Evolutionary conservation across 495 filamentous ascomycete species (phyloP), one percentile per base, ranked within the genome.

Genomic region (Podospora appendiculata): DNA sequence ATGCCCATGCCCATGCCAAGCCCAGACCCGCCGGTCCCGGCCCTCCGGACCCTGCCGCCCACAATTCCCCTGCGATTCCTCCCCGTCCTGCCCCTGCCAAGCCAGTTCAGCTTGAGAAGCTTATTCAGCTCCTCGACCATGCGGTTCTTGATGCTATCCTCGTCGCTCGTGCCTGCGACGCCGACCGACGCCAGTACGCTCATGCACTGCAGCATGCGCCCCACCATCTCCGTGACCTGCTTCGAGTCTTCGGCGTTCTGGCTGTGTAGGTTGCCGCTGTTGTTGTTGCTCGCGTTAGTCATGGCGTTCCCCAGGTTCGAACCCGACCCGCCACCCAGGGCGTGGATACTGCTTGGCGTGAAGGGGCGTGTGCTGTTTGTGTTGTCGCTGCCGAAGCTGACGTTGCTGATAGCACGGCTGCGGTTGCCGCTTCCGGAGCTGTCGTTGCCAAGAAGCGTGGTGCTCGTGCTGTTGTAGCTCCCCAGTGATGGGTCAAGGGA

Each of bases 141-240:
- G 46, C 78, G 79, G 68, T 94, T 91, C 25, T 25, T 25, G 25
- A 25, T 25, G 5, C 25, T 25, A 0, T 76, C 66, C n/a, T 84
- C 80, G 57, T 94, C 88, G 6, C n/a, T 33, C 1, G 9, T 38
- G 52, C 39, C 60, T 45, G 42, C 60, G 34, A 62, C 63, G 16
- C 75, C 75, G 11, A 94, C 80, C 56, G 84, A 85, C 9, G 88
- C 86, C 1, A 97, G 74, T 9, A 98, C 92, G 59, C 84, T 88
- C 66, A 98, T 85, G 63, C 94, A 98, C 70, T 98, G 93, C 54
- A 98, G 78, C 90, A 98, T 94, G 51, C 94, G 78, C 1, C 89
- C 93, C 8, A 95, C 92, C 49, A 89, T 95, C 54, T 96, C 90
- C 12, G 93, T 96, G 25, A 95, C 79, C 53, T 91, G 84, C 19